phyloP scores from a whole-genome alignment of 768 basidiomycete species.

The Jaapia argillacea region DNA sequence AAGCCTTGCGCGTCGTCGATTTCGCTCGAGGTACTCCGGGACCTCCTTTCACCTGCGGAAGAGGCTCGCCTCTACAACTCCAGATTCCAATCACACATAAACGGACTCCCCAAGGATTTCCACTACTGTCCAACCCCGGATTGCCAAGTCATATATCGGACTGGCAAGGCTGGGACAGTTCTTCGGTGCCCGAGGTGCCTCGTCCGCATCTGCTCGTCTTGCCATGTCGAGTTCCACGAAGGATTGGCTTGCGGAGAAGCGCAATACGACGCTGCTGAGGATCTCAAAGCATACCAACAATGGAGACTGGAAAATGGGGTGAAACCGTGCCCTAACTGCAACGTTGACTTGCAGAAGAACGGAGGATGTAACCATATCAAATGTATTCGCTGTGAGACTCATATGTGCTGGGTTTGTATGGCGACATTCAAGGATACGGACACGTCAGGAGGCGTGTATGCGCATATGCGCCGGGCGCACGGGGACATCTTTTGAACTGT shows the following conservation, averaged over 20 bases:
- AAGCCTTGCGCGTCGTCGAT: slow-evolving; percentile 23
- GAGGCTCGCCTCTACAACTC: slow-evolving; percentile 29
- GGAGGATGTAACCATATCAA: slow-evolving; percentile 31
- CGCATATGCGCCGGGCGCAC: slow-evolving; percentile 22
- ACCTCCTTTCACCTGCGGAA: slow-evolving; percentile 21
- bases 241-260: slow-evolving; percentile 26
- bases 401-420: slow-evolving; percentile 33
- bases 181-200: slow-evolving; percentile 28
- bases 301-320: slow-evolving; percentile 22
- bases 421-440: slow-evolving; percentile 15
- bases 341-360: slow-evolving; percentile 23
- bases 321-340: slow-evolving; percentile 26
- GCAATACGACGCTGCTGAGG: slow-evolving; percentile 7
- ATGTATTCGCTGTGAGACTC: slow-evolving; percentile 22
- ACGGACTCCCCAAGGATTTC: slow-evolving; percentile 27
- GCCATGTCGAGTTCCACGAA: slow-evolving; percentile 29
- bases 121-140: slow-evolving; percentile 45
- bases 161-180: slow-evolving; percentile 11
- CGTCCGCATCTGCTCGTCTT: slow-evolving; percentile 26
- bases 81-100: slow-evolving; percentile 34
- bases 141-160: slow-evolving; percentile 38
- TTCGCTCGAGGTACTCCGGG: slow-evolving; percentile 27
- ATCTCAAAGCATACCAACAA: slow-evolving; percentile 8
- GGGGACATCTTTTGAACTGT: slow-evolving; percentile 13
- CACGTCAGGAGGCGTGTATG: slow-evolving; percentile 18